Evolutionary conservation across 2,329 filamentous ascomycete species (phyloP).

Genomic region (Pestalotiopsis sp.): DNA sequence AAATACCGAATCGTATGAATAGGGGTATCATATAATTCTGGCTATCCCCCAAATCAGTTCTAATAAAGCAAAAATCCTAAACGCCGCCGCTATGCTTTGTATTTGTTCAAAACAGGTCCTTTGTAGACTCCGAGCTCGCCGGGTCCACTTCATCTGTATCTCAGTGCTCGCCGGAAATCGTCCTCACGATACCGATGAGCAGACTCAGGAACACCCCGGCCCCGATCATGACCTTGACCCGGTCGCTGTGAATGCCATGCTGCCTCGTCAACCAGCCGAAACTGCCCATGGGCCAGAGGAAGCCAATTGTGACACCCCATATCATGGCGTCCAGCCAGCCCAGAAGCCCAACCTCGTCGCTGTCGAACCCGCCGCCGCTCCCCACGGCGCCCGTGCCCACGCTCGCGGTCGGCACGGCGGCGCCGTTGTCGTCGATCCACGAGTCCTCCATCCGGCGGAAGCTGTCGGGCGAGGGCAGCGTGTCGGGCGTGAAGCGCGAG

Average conservation of each 20-base stretch:
- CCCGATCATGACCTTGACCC: conserved; percentile 84
- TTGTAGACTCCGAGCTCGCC: not conserved
- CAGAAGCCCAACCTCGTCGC: conserved; percentile 48
- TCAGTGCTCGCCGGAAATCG: conserved; percentile 33
- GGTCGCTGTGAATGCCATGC: conserved; percentile 82
- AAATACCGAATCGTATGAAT: not conserved
- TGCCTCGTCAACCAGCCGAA: conserved; percentile 84
- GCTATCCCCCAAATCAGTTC: not conserved
- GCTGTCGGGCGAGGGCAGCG: conserved; percentile 78
- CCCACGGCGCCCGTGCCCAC: conserved; percentile 33
- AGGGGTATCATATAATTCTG: conserved; percentile 1
- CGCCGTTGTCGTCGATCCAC: conserved; percentile 78
- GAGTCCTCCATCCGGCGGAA: conserved; percentile 81
- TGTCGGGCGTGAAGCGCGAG: conserved; percentile 82
- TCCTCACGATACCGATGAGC: conserved; percentile 37
- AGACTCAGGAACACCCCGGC: conserved; percentile 73
- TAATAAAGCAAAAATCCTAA: not conserved
- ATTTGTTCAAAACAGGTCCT: not conserved
- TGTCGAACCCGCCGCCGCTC: conserved; percentile 48
- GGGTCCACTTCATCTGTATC: not conserved
- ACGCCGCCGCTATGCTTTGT: conserved; percentile 2
- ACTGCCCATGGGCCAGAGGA: conserved; percentile 91
- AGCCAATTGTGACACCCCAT: conserved; percentile 86
- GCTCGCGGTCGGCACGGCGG: conserved; percentile 24
- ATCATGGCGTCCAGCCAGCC: conserved; percentile 82